phyloP scores from a whole-genome alignment of 768 basidiomycete species.

The Xerocomus brunneocitrinus region DNA sequence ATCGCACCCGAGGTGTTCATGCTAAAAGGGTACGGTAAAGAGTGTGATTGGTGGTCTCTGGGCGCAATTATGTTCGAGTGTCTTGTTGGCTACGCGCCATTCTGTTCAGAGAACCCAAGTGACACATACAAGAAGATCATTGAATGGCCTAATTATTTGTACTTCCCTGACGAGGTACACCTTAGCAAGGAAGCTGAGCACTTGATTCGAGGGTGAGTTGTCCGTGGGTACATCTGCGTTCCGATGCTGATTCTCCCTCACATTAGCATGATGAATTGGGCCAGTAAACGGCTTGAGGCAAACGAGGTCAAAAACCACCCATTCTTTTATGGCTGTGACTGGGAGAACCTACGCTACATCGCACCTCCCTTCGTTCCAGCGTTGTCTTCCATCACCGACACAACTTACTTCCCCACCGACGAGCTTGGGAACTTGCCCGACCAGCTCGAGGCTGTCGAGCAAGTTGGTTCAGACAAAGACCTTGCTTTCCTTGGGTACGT shows the following conservation, averaged over 20 bases:
- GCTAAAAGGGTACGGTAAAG: slow-evolving; percentile 96
- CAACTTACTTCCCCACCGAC: slow-evolving; percentile 95
- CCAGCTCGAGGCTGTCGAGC: slow-evolving; percentile 56
- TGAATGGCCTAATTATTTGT: slow-evolving; percentile 88
- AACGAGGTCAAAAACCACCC: slow-evolving; percentile 90
- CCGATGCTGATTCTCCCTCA: slow-evolving; percentile 4
- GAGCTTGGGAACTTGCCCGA: slow-evolving; percentile 72
- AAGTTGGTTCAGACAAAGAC: slow-evolving; percentile 62
- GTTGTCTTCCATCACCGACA: slow-evolving; percentile 87
- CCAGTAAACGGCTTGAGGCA: slow-evolving; percentile 66
- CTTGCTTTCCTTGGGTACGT: slow-evolving; percentile 63
- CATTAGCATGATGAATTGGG: slow-evolving; percentile 81
- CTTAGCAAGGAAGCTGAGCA: slow-evolving; percentile 91
- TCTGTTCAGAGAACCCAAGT: slow-evolving; percentile 94
- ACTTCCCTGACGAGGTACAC: slow-evolving; percentile 93
- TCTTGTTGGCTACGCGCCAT: slow-evolving; percentile 95
- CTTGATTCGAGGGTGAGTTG: slow-evolving; percentile 71
- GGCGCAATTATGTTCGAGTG: slow-evolving; percentile 99
- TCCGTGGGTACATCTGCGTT: neutral
- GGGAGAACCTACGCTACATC: slow-evolving; percentile 86
- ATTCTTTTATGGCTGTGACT: slow-evolving; percentile 95
- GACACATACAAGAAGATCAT: slow-evolving; percentile 99
- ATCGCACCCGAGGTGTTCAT: slow-evolving; percentile 98
- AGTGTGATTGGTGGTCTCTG: slow-evolving; percentile 99
- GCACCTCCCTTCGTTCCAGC: slow-evolving; percentile 96